These are phyloP conservation scores for Sechiopsis laciniata DNA, from an alignment of 306 rosid species.

Conservation along the genomic window DNA sequence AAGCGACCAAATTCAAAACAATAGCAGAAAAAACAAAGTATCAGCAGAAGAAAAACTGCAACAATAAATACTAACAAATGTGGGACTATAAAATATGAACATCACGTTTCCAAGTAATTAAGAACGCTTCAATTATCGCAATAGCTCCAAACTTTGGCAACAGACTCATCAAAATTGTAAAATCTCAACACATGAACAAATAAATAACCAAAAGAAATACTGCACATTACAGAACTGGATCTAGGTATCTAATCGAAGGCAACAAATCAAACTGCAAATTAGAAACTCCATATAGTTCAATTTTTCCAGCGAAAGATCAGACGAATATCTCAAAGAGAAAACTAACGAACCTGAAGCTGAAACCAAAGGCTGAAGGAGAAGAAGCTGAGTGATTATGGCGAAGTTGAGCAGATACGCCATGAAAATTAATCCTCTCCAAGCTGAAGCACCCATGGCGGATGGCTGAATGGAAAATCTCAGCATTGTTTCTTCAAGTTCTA, in stretches of 20 bases:
- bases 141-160: not conserved
- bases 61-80: slow-evolving; percentile 7
- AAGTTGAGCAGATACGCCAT: slow-evolving; percentile 60
- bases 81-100: not conserved
- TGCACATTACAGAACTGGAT: slow-evolving; percentile 10
- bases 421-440: slow-evolving; percentile 57
- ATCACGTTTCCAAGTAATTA: not conserved
- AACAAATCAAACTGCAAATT: not conserved
- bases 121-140: not conserved
- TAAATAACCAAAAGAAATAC: not conserved
- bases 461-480: slow-evolving; percentile 34
- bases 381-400: slow-evolving; percentile 63
- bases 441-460: slow-evolving; percentile 45
- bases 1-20: not conserved
- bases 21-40: not conserved
- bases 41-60: not conserved
- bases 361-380: slow-evolving; percentile 86
- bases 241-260: not conserved
- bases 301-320: not conserved
- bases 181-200: not conserved
- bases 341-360: slow-evolving; percentile 59
- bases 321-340: slow-evolving; percentile 28
- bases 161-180: not conserved
- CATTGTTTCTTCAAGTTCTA: slow-evolving; percentile 18
- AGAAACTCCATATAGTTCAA: not conserved